Base-by-base conservation (phyloP, 2,329 filamentous ascomycete genomes). In the Ambrosiella cleistominuta region DNA sequence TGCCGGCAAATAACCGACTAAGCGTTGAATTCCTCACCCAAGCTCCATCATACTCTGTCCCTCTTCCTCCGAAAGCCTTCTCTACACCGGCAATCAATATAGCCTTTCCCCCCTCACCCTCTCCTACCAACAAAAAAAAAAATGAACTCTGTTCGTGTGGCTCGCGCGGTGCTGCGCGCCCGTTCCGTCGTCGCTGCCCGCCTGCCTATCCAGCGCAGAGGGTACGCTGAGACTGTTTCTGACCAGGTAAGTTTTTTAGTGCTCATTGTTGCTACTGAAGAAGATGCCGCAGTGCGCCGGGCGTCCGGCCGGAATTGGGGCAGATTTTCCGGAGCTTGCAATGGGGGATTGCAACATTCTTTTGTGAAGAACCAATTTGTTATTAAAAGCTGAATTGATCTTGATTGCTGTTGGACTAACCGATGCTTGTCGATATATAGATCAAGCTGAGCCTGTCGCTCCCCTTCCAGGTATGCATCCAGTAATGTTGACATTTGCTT, bases 401-500 rank as follows among this genome's bases (percentile, higher is more conserved):
- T 13, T 49, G 6, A 19, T 8, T 39, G 27, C 27, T 15, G 13
- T 35, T 37, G 38, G 38, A 12, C 15, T 54, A 13, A 27, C 52
- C 42, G 35, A 54, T 36, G 27, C 5, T 40, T 54, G n/a, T 54
- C 17, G n/a, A n/a, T 15, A 35, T 50, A 61, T 66, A 84, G 81
- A 95, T 98, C 81, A 94, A 95, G 84, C 84, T 98, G 77, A 95
- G 88, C 79, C 80, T 98, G 77, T 83, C 87, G 72, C 86, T 98
- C 67, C 93, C 93, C 76, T 91, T 97, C 77, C 87, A 96, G 89
- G 93, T 97, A 88, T 75, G 86, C 69, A 36, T 19, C 27, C 27
- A 27, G 36, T 47, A 13, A 40, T 9, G 54, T 55, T 54, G 40
- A 45, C 42, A 56, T 36, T 40, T 40, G 52, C 47, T 40, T 54